Percentiles rank a stretch among this genome's conserved stretches.
phyloP scores from a whole-genome alignment of 2,329 filamentous ascomycete species.

The Hypocreales sp. region DNA sequence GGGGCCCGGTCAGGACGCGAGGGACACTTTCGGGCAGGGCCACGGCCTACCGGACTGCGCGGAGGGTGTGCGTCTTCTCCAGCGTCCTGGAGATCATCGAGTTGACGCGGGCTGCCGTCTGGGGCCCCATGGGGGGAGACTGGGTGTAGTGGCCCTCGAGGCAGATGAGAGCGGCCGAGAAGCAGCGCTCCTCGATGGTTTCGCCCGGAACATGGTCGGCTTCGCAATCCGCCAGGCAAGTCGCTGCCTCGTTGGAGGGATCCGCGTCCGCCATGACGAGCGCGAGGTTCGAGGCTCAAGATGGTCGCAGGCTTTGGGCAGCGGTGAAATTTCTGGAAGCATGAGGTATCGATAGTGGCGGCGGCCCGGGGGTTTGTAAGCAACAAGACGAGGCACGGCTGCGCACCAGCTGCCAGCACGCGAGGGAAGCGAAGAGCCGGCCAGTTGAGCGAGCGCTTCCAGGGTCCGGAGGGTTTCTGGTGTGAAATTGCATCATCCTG shows the following conservation, averaged over 20 bases:
- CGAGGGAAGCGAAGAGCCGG: too few relatives aligned
- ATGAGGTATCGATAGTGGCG: too few relatives aligned
- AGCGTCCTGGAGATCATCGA: conserved; percentile 44
- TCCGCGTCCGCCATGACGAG: conserved; percentile 1
- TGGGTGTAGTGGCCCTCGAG: conserved; percentile 46
- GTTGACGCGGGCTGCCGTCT: conserved; percentile 36
- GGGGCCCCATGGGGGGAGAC: conserved; percentile 39
- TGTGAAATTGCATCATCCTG: too few relatives aligned
- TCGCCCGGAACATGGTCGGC: conserved; percentile 15
- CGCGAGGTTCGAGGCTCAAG: not conserved
- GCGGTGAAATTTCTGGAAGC: too few relatives aligned
- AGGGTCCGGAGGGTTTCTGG: too few relatives aligned
- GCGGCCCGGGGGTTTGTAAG: too few relatives aligned
- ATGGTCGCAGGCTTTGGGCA: too few relatives aligned
- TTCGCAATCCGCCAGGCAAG: conserved; percentile 10
- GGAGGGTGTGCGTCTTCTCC: conserved; percentile 46
- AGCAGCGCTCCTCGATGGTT: conserved; percentile 48
- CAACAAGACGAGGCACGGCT: too few relatives aligned
- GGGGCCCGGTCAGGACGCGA: conserved; percentile 5
- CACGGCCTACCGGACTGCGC: conserved; percentile 37
- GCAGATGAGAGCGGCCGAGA: conserved; percentile 43
- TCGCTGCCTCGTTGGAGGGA: conserved; percentile 7
- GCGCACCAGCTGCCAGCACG: too few relatives aligned
- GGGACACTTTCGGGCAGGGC: too few relatives aligned
- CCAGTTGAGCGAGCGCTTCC: too few relatives aligned